phyloP scores from a whole-genome alignment of 2,329 filamentous ascomycete species.

The Emericellopsis atlantica region DNA sequence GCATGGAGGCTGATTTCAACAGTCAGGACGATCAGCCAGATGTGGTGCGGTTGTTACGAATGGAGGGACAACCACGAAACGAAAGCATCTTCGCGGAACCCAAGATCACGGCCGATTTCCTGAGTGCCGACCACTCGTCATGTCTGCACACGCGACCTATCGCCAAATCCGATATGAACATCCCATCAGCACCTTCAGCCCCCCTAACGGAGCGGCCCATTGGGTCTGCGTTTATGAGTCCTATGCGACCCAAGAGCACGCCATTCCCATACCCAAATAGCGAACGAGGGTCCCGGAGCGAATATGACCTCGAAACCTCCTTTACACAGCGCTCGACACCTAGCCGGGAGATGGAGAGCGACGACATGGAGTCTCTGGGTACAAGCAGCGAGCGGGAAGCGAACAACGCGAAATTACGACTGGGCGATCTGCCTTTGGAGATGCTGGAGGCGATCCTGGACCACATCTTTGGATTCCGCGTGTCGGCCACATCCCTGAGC shows the following conservation, averaged over 20 bases:
- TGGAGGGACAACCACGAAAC: no score
- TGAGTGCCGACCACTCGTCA: no score
- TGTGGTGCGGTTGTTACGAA: no score
- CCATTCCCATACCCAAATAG: neutral
- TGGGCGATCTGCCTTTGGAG: conserved; percentile 45
- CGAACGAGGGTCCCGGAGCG: neutral
- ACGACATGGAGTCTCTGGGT: no score
- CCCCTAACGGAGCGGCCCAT: neutral
- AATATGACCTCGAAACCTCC: no score
- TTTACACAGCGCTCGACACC: no score
- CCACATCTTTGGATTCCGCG: conserved; percentile 56
- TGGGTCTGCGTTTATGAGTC: neutral
- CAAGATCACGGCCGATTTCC: no score
- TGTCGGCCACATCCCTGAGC: conserved; percentile 46
- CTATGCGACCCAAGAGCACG: neutral
- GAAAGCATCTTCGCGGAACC: no score
- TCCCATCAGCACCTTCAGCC: neutral
- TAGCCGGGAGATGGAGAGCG: no score
- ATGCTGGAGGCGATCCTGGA: conserved; percentile 63
- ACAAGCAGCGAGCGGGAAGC: no score
- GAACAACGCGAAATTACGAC: neutral
- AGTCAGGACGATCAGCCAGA: no score
- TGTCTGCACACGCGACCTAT: neutral
- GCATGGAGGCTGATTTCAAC: no score
- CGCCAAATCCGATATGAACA: neutral